Percentiles rank a stretch among this genome's conserved stretches.
Conservation (phyloP, 225 moss, liverwort and hornwort species). For the Physcomitrellopsis africana region DNA sequence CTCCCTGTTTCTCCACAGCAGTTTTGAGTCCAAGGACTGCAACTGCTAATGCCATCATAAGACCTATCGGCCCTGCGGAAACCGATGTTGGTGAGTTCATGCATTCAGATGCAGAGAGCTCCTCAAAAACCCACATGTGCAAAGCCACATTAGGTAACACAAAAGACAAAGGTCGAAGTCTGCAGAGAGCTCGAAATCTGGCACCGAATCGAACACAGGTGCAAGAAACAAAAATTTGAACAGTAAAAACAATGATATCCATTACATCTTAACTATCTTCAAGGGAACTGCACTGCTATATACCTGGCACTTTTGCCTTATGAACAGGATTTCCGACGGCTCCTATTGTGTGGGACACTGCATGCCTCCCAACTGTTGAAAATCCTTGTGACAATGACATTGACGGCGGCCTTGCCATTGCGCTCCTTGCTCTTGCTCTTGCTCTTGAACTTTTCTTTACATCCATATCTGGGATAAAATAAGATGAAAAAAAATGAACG, state of each 20-base stretch:
- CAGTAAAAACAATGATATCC: background rate
- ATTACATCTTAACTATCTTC: background rate
- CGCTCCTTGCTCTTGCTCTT: slow-evolving; percentile 49
- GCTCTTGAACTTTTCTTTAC: slow-evolving; percentile 52
- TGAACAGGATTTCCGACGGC: slow-evolving; percentile 57
- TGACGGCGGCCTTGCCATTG: slow-evolving; percentile 64
- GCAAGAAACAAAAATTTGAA: background rate
- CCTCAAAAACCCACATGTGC: no score
- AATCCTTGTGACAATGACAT: slow-evolving; percentile 87
- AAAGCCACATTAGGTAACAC: no score
- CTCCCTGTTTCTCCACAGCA: slow-evolving; percentile 73
- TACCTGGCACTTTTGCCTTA: slow-evolving; percentile 75
- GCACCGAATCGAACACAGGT: background rate
- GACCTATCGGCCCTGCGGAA: slow-evolving; percentile 76
- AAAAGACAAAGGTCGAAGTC: no score
- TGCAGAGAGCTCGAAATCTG: no score
- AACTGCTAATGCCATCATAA: slow-evolving; percentile 74
- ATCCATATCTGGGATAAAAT: slow-evolving; percentile 47
- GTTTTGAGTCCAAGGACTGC: slow-evolving; percentile 86
- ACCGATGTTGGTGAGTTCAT: slow-evolving; percentile 18
- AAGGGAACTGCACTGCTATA: slow-evolving; percentile 1
- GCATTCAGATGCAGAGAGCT: background rate
- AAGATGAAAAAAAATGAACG: background rate
- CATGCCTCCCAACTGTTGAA: slow-evolving; percentile 57
- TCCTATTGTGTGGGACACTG: slow-evolving; percentile 64